Conservation (phyloP, 1,284 basidiomycete genomes). For the Clitocybe nebularis region DNA sequence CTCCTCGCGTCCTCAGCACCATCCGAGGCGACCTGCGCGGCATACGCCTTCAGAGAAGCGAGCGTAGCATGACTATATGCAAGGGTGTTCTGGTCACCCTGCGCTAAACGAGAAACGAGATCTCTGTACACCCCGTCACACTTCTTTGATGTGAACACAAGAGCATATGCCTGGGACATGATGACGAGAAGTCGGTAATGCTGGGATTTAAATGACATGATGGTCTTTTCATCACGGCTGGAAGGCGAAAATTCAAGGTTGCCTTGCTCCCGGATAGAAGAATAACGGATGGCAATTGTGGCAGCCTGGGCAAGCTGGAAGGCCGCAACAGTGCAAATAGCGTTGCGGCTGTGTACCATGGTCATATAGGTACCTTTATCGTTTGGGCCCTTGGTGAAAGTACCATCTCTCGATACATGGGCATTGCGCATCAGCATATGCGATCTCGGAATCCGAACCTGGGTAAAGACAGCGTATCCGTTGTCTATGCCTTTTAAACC, state of each 20-base stretch:
- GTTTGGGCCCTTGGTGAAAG: too few species aligned
- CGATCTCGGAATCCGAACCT: constrained; percentile 67
- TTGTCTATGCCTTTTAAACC: too few species aligned
- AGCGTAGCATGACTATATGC: constrained; percentile 72
- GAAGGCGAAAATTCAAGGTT: constrained; percentile 41
- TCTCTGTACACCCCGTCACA: constrained; percentile 53
- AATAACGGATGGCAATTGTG: constrained; percentile 73
- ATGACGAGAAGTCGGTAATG: constrained; percentile 70
- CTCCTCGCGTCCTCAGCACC: constrained; percentile 61
- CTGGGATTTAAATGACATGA: constrained; percentile 67
- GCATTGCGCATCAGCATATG: constrained; percentile 79
- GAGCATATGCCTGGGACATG: constrained; percentile 63
- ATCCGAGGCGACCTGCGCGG: constrained; percentile 50
- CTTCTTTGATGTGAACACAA: constrained; percentile 59
- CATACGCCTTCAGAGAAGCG: constrained; percentile 67
- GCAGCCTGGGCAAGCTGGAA: constrained; percentile 55
- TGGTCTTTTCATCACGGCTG: constrained; percentile 58
- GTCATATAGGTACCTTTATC: too few species aligned
- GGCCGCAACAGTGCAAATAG: constrained; percentile 68
- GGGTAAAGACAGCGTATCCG: constrained; percentile 68
- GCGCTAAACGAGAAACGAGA: constrained; percentile 44
- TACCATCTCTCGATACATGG: constrained; percentile 65
- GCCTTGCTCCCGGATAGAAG: constrained; percentile 71
- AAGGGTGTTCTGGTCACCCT: constrained; percentile 56
- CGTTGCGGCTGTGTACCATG: too few species aligned